Conservation (phyloP, 2,329 filamentous ascomycete genomes). For the Phaeomoniella chlamydospora region DNA sequence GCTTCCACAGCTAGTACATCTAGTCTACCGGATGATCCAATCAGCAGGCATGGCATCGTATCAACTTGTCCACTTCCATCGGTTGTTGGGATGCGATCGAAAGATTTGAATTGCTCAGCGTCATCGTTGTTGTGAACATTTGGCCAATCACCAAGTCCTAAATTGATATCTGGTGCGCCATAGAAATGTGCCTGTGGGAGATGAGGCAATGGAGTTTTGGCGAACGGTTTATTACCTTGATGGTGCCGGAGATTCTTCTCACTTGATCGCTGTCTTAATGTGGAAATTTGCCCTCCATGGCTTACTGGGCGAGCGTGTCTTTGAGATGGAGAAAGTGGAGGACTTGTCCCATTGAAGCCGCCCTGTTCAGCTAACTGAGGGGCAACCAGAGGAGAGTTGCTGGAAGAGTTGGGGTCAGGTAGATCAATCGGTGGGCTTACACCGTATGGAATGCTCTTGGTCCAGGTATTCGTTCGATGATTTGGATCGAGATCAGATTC, state of each 20-base stretch:
- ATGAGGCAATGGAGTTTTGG: constrained; percentile 48
- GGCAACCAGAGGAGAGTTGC: constrained; percentile 24
- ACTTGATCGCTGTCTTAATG: constrained; percentile 20
- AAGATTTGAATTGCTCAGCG: constrained; percentile 4
- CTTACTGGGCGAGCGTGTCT: constrained; percentile 25
- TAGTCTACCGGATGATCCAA: constrained; percentile 67
- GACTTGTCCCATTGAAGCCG: constrained; percentile 23
- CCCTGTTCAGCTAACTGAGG: constrained; percentile 21
- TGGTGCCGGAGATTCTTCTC: constrained; percentile 24
- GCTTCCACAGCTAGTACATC: constrained; percentile 62
- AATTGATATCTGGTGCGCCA: constrained; percentile 57
- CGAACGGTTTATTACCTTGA: constrained; percentile 19
- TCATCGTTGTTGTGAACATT: constrained; percentile 3
- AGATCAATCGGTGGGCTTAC: constrained; percentile 27
- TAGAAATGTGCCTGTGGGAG: constrained; percentile 68
- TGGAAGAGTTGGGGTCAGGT: constrained; percentile 18
- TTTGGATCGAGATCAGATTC: constrained; percentile 18
- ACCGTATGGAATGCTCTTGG: constrained; percentile 26
- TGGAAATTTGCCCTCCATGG: constrained; percentile 22
- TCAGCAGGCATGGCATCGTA: constrained; percentile 52
- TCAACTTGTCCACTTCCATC: constrained; percentile 28
- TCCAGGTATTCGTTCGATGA: constrained; percentile 26
- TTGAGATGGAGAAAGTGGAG: constrained; percentile 26
- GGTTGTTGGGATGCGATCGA: constrained; percentile 11
- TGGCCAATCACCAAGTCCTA: constrained; percentile 33